Conservation (phyloP, 129 eudicot genomes). For the Centrapalus pauciflorus region DNA sequence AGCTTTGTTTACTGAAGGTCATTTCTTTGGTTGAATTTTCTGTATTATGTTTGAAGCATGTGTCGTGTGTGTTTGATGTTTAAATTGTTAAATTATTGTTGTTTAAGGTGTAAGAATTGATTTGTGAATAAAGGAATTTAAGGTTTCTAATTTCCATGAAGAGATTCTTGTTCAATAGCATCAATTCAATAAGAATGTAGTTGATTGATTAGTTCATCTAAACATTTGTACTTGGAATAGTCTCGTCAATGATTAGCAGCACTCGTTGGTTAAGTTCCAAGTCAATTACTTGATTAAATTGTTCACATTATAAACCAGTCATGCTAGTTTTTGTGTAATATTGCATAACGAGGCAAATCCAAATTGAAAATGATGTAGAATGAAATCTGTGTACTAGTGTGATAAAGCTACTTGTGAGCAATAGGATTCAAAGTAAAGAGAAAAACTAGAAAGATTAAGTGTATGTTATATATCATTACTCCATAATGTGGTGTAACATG, state of each 20-base stretch:
- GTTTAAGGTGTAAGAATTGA: background rate
- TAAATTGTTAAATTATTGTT: background rate
- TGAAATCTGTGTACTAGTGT: too few relatives aligned
- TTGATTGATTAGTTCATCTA: background rate
- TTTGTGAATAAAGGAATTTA: slow-evolving; percentile 17
- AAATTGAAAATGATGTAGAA: too few relatives aligned
- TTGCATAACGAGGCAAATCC: too few relatives aligned
- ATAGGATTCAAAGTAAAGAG: too few relatives aligned
- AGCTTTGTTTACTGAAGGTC: slow-evolving; percentile 7
- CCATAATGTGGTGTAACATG: too few relatives aligned
- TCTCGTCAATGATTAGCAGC: background rate
- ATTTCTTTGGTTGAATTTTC: slow-evolving; percentile 7
- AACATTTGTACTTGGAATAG: background rate
- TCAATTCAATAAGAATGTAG: background rate
- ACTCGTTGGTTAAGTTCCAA: background rate
- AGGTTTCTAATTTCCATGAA: slow-evolving; percentile 7
- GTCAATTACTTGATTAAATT: too few relatives aligned
- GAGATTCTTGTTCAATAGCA: background rate
- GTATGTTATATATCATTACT: too few relatives aligned
- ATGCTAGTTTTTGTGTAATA: too few relatives aligned
- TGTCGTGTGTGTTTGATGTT: slow-evolving; percentile 5
- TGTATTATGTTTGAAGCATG: slow-evolving; percentile 8
- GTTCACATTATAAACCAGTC: too few relatives aligned
- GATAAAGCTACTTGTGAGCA: background rate
- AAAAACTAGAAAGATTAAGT: too few relatives aligned